These are phyloP conservation scores for Vararia minispora DNA, from an alignment of 768 basidiomycete genomes.

Conservation along the genomic window DNA sequence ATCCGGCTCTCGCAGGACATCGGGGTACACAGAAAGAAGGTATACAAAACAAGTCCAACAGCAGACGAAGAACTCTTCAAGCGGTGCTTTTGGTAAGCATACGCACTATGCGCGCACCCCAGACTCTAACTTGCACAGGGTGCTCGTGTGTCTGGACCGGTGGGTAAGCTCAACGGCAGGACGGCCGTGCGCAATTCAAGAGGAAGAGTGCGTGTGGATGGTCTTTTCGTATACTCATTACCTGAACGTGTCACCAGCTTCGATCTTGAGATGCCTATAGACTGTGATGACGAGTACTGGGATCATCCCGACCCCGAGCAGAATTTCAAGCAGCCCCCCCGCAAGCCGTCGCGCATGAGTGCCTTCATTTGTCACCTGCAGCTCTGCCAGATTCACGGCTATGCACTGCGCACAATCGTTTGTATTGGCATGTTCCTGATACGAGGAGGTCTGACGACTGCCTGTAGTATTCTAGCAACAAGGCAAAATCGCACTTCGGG, in stretches of 20 bases:
- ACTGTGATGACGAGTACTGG: constrained; percentile 15
- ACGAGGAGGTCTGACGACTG: background rate
- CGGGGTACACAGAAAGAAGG: constrained; percentile 50
- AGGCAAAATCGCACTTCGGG: constrained; percentile 43
- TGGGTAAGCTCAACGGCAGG: constrained; percentile 40
- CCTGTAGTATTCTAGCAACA: constrained; percentile 67
- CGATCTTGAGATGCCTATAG: constrained; percentile 10
- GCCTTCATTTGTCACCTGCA: constrained; percentile 46
- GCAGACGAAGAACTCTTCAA: constrained; percentile 68
- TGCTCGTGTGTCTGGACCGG: constrained; percentile 37
- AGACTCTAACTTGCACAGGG: too few species aligned
- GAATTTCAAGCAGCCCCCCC: constrained; percentile 52
- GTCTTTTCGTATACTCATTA: background rate
- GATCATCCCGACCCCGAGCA: constrained; percentile 9
- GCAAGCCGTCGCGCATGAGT: constrained; percentile 41
- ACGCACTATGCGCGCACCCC: too few species aligned
- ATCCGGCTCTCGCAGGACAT: constrained; percentile 66
- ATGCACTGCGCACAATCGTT: constrained; percentile 52
- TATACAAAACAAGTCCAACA: constrained; percentile 27
- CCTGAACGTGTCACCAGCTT: constrained; percentile 17
- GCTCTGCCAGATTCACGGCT: constrained; percentile 52
- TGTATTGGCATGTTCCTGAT: constrained; percentile 8
- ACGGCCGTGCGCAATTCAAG: constrained; percentile 61
- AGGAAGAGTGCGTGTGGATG: constrained; percentile 49
- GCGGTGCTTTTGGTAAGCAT: constrained; percentile 45